A percentile compares a stretch with the other conserved stretches of the same genome.
These are phyloP conservation scores for Cladosporium sp. DNA, from an alignment of 2,329 filamentous ascomycete species.

Conservation along the genomic window DNA sequence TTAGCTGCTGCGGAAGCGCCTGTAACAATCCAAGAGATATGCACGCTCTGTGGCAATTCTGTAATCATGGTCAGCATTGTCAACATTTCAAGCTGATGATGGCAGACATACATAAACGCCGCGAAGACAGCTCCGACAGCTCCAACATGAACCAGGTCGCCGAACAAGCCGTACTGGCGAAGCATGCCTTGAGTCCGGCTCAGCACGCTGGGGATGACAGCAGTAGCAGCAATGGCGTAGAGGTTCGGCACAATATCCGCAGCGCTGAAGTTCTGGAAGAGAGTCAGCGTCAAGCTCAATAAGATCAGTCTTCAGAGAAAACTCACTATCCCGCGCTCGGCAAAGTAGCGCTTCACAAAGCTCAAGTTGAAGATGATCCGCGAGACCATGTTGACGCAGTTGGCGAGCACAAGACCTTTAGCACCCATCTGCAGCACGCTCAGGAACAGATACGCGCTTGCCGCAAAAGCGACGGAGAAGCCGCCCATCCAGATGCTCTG, in stretches of 20 bases:
- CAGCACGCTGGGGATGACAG: constrained; percentile 43
- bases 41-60: constrained; percentile 22
- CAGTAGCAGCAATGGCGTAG: constrained; percentile 41
- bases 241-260: constrained; percentile 36
- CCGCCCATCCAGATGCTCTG: constrained; percentile 83
- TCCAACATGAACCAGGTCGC: constrained; percentile 45
- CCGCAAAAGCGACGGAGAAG: constrained; percentile 77
- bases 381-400: constrained; percentile 85
- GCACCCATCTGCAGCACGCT: constrained; percentile 71
- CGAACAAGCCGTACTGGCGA: constrained; percentile 42
- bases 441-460: constrained; percentile 74
- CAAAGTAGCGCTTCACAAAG: constrained; percentile 72
- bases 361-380: constrained; percentile 76
- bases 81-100: not conserved
- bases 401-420: constrained; percentile 79
- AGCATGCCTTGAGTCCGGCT: constrained; percentile 35
- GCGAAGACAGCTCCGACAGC: constrained; percentile 41
- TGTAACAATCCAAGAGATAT: constrained; percentile 23
- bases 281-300: not conserved
- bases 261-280: constrained; percentile 31
- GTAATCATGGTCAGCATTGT: not conserved
- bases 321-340: constrained; percentile 41
- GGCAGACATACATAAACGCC: constrained; percentile 40
- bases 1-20: constrained; percentile 17
- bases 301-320: not conserved